Evolutionary conservation across 1,284 basidiomycete genomes (phyloP).

Genomic region (Caloboletus firmus): DNA sequence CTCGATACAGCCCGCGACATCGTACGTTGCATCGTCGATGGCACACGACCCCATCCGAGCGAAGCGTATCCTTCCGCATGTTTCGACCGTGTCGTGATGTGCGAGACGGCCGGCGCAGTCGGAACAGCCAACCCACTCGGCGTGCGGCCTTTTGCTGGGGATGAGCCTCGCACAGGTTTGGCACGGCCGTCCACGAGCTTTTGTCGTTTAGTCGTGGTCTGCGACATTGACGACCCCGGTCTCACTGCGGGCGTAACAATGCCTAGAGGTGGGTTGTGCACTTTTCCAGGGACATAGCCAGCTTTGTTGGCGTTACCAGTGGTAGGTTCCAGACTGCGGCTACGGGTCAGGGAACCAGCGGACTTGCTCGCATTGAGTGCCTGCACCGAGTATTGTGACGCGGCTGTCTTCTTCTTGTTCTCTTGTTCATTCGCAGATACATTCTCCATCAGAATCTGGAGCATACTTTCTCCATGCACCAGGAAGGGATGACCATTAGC

Average conservation of each 20-base stretch:
- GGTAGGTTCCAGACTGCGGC: slow-evolving; percentile 31
- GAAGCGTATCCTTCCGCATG: slow-evolving; percentile 28
- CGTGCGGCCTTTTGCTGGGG: slow-evolving; percentile 32
- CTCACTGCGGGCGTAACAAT: slow-evolving; percentile 61
- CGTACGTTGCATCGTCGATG: slow-evolving; percentile 28
- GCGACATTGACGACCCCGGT: slow-evolving; percentile 44
- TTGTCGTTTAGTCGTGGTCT: slow-evolving; percentile 57
- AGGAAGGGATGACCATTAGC: slow-evolving; percentile 77
- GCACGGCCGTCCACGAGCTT: slow-evolving; percentile 44
- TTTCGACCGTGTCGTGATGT: slow-evolving; percentile 26
- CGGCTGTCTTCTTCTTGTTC: slow-evolving; percentile 54
- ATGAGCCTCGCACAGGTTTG: slow-evolving; percentile 24
- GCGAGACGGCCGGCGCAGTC: not conserved
- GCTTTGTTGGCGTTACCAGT: slow-evolving; percentile 17
- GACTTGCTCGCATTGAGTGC: slow-evolving; percentile 51
- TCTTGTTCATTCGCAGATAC: slow-evolving; percentile 73
- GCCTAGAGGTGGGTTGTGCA: slow-evolving; percentile 31
- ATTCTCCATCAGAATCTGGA: slow-evolving; percentile 75
- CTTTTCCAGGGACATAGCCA: slow-evolving; percentile 31
- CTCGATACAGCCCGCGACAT: slow-evolving; percentile 25
- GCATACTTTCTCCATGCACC: slow-evolving; percentile 82
- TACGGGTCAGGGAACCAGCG: slow-evolving; percentile 36
- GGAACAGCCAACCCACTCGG: slow-evolving; percentile 20
- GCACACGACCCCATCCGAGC: slow-evolving; percentile 33
- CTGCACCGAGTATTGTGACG: slow-evolving; percentile 33